Evolutionary conservation across 306 rosid species (phyloP).

Genomic region (Lithocarpus polystachyus): DNA sequence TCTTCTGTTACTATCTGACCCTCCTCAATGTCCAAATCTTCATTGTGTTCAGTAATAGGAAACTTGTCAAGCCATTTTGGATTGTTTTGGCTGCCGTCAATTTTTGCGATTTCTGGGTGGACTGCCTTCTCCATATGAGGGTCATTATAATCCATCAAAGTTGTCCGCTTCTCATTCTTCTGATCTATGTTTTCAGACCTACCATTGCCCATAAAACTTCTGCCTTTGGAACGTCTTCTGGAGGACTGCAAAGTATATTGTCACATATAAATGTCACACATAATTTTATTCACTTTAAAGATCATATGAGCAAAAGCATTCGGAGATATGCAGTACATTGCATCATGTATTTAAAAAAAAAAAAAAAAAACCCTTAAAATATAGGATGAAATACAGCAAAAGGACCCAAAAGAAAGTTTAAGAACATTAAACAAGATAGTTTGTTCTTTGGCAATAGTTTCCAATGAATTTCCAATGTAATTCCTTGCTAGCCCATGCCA

Average conservation of each 20-base stretch:
- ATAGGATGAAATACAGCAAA: not conserved
- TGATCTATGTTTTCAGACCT: slow-evolving; percentile 33
- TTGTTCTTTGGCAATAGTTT: not conserved
- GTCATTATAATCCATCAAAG: slow-evolving; percentile 24
- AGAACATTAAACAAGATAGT: not conserved
- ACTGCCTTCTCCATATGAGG: slow-evolving; percentile 17
- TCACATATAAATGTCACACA: slow-evolving; percentile 31
- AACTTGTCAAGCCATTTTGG: slow-evolving; percentile 28
- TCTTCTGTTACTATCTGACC: slow-evolving; percentile 55
- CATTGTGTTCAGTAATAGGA: slow-evolving; percentile 30
- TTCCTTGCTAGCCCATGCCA: not conserved
- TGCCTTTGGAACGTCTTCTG: slow-evolving; percentile 32
- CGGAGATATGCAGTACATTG: slow-evolving; percentile 9
- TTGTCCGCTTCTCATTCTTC: slow-evolving; percentile 32
- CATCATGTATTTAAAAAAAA: not conserved
- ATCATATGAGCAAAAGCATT: slow-evolving; percentile 1
- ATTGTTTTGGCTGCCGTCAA: slow-evolving; percentile 6
- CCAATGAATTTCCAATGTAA: not conserved
- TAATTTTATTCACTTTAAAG: slow-evolving; percentile 1
- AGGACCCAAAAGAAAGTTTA: not conserved
- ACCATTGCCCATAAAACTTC: slow-evolving; percentile 28
- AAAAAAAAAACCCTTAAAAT: not conserved
- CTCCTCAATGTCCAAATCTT: slow-evolving; percentile 45
- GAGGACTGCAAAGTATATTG: slow-evolving; percentile 49
- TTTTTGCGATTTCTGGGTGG: slow-evolving; percentile 8